A percentile compares a stretch with the other conserved stretches of the same genome.
Conservation (phyloP, 345 rosid genomes). For the Brassica carinata region DNA sequence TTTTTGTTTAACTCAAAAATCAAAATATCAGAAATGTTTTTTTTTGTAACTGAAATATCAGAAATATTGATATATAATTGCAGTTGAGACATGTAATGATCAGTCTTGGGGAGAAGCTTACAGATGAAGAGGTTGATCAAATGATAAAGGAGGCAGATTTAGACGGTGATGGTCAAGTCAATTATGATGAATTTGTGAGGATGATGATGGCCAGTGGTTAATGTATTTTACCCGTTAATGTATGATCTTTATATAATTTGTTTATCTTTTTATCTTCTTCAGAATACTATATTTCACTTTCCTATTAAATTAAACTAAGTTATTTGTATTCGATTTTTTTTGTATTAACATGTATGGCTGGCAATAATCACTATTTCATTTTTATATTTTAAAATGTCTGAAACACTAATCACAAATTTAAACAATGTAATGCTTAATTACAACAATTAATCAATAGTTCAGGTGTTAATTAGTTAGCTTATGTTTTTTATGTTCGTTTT, state of each 20-base stretch:
- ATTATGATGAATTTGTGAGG: slow-evolving; percentile 82
- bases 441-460: background rate
- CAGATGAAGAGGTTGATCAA: slow-evolving; percentile 80
- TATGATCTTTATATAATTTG: slow-evolving; percentile 13
- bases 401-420: background rate
- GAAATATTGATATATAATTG: slow-evolving; percentile 8
- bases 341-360: background rate
- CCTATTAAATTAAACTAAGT: background rate
- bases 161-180: slow-evolving; percentile 95
- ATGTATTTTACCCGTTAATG: slow-evolving; percentile 1
- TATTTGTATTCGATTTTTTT: background rate
- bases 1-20: background rate
- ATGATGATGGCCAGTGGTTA: slow-evolving; percentile 55
- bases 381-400: background rate
- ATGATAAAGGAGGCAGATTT: slow-evolving; percentile 94
- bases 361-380: background rate
- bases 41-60: background rate
- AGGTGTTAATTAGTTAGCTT: background rate
- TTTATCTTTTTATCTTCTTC: background rate
- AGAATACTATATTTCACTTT: slow-evolving; percentile 15
- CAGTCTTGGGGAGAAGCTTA: slow-evolving; percentile 86
- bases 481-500: background rate
- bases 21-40: background rate
- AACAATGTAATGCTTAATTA: background rate
- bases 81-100: slow-evolving; percentile 95